phyloP scores from a whole-genome alignment of 441 rosid genomes.

The Geranium incanum region DNA sequence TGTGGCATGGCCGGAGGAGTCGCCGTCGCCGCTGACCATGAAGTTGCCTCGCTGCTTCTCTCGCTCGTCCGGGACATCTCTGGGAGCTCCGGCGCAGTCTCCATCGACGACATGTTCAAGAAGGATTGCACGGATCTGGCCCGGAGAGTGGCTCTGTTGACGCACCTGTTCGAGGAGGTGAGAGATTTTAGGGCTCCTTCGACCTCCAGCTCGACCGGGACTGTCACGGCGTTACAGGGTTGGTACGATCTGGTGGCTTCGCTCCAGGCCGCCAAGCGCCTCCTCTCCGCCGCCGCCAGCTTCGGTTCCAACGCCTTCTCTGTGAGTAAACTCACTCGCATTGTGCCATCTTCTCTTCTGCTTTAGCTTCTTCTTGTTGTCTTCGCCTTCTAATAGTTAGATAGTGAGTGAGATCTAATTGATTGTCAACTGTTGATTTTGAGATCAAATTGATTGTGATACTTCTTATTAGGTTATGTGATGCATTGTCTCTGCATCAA shows the following conservation, averaged over 20 bases:
- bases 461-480: too few relatives aligned
- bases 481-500: neutral
- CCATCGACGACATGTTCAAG: slow-evolving; percentile 33
- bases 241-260: slow-evolving; percentile 49
- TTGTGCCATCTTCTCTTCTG: neutral
- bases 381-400: neutral
- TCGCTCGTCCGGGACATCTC: neutral
- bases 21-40: neutral
- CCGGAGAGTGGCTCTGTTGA: slow-evolving; percentile 54
- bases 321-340: slow-evolving; percentile 36
- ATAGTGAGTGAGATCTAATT: too few relatives aligned
- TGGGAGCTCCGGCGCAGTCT: neutral
- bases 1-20: neutral
- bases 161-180: slow-evolving; percentile 79
- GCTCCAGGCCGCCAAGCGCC: slow-evolving; percentile 53
- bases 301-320: slow-evolving; percentile 36
- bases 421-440: too few relatives aligned
- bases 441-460: too few relatives aligned
- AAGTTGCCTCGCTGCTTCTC: neutral
- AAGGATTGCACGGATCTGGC: slow-evolving; percentile 81
- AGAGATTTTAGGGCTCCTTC: slow-evolving; percentile 29
- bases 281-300: slow-evolving; percentile 37
- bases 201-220: neutral
- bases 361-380: too few relatives aligned
- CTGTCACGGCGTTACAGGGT: slow-evolving; percentile 35